Evolutionary conservation across 2,329 filamentous ascomycete genomes (phyloP).

Genomic region (Ophiostoma triangulosporum): DNA sequence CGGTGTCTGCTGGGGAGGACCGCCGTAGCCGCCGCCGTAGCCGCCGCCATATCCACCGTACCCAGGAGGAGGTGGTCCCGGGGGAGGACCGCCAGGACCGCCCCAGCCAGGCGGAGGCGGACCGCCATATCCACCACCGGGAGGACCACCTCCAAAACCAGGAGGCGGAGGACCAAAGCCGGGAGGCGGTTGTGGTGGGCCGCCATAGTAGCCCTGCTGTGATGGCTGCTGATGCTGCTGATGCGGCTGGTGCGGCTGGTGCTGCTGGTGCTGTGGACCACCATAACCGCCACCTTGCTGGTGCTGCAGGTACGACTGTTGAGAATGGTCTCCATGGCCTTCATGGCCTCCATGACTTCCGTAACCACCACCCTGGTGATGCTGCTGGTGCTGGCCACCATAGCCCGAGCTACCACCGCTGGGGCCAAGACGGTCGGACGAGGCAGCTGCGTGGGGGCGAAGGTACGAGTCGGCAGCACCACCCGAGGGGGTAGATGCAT

Average conservation of each 20-base stretch:
- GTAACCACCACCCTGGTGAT: neutral
- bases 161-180: neutral
- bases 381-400: neutral
- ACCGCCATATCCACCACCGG: neutral
- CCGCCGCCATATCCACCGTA: neutral
- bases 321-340: neutral
- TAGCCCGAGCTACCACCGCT: neutral
- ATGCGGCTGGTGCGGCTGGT: neutral
- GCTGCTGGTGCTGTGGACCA: neutral
- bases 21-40: neutral
- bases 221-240: constrained; percentile 1
- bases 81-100: constrained; percentile 2
- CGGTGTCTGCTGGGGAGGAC: constrained; percentile 3
- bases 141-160: neutral
- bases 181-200: neutral
- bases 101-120: constrained; percentile 2
- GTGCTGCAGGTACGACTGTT: neutral
- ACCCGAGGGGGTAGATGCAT: constrained; percentile 3
- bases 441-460: constrained; percentile 6
- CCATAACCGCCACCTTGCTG: constrained; percentile 3
- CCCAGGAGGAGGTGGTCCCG: constrained; percentile 3
- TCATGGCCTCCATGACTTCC: neutral
- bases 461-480: constrained; percentile 12
- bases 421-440: neutral
- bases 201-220: constrained; percentile 4